Evolutionary conservation across 305 asterid genomes (phyloP).

Genomic region (Stenogyne calaminthoides): DNA sequence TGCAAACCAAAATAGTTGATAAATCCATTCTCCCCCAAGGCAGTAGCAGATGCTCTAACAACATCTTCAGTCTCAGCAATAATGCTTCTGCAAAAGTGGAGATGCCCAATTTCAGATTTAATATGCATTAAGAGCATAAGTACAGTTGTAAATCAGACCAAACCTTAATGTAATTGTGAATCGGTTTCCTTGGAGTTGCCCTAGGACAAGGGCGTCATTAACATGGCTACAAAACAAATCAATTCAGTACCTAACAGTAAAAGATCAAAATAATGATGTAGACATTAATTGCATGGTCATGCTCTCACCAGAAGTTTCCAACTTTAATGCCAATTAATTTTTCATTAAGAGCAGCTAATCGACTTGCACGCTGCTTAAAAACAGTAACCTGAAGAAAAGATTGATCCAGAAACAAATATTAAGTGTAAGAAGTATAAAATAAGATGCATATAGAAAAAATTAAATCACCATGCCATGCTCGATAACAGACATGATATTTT

Average conservation of each 20-base stretch:
- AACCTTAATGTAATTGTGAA: conserved; percentile 90
- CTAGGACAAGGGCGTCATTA: conserved; percentile 87
- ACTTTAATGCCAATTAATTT: conserved; percentile 82
- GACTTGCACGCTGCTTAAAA: conserved; percentile 85
- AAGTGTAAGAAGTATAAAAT: conserved; percentile 1
- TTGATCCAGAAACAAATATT: conserved; percentile 20
- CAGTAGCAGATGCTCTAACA: conserved; percentile 66
- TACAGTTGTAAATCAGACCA: neutral
- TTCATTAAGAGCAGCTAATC: conserved; percentile 78
- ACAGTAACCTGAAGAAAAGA: conserved; percentile 72
- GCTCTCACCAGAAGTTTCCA: conserved; percentile 91
- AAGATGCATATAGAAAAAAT: neutral
- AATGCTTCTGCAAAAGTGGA: conserved; percentile 64
- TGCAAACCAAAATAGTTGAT: conserved; percentile 96
- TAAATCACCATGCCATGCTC: neutral
- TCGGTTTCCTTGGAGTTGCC: conserved; percentile 91
- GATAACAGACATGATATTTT: neutral
- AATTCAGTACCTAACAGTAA: conserved; percentile 27
- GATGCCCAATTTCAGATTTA: conserved; percentile 25
- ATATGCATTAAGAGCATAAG: conserved; percentile 11
- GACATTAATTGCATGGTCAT: conserved; percentile 26
- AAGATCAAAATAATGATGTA: conserved; percentile 19
- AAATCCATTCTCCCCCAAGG: conserved; percentile 80
- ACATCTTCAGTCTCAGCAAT: conserved; percentile 73
- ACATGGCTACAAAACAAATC: conserved; percentile 64